Percentiles rank a stretch among this genome's conserved stretches.
Conservation (phyloP, 2,329 filamentous ascomycete species). For the Pseudogymnoascus sp. region DNA sequence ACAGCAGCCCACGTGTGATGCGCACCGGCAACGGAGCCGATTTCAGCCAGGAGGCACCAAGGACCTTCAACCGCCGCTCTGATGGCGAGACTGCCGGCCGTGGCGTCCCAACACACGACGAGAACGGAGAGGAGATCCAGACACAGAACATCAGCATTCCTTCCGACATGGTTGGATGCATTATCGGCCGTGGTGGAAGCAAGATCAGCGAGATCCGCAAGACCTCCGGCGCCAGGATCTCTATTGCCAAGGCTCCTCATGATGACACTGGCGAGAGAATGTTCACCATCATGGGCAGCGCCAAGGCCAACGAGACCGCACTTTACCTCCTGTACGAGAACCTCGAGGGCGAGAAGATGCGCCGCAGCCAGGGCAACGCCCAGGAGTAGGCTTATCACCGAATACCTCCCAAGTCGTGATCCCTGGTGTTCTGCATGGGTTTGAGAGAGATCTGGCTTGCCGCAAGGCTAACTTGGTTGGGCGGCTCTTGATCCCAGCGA, state of each 20-base stretch:
- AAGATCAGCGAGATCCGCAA: conserved; percentile 99
- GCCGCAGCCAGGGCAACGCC: conserved; percentile 68
- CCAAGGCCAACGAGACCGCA: conserved; percentile 89
- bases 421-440: conserved; percentile 34
- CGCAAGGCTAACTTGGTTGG: conserved; percentile 52
- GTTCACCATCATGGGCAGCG: conserved; percentile 98
- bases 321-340: conserved; percentile 97
- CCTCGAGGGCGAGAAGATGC: conserved; percentile 97
- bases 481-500: conserved; percentile 36
- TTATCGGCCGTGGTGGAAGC: conserved; percentile 88
- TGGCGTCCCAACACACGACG: conserved; percentile 80
- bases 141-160: conserved; percentile 99
- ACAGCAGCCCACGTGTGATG: conserved; percentile 66
- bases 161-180: conserved; percentile 98
- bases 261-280: conserved; percentile 97
- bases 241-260: conserved; percentile 85
- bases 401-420: conserved; percentile 43
- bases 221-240: conserved; percentile 92
- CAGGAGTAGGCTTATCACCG: conserved; percentile 36
- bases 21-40: conserved; percentile 96
- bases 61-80: conserved; percentile 70
- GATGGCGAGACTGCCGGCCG: conserved; percentile 75
- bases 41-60: conserved; percentile 76
- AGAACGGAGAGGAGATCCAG: conserved; percentile 95
- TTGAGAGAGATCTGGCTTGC: conserved; percentile 55